Base-by-base conservation (phyloP, 2,329 filamentous ascomycete species). In the Acrocalymma vagum region DNA sequence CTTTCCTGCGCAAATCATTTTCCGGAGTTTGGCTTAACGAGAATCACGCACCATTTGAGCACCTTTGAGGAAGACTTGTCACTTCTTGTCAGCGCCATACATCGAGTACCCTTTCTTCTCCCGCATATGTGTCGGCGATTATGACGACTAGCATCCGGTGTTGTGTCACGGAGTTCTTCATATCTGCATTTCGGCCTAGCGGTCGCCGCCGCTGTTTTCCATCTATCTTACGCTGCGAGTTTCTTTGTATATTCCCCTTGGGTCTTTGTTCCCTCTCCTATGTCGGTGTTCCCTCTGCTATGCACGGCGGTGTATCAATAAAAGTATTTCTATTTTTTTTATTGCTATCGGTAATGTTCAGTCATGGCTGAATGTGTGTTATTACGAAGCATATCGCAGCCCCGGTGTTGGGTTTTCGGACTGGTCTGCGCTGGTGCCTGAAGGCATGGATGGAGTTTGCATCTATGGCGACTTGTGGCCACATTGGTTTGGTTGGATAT, bases 251-350 rank as follows among this genome's bases (percentile, higher is more conserved):
- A 23, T 39, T 34, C 30, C 47, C 48, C 40, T 53, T 40, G 43
- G 28, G 30, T 37, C 36, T 53, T 44, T 47, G 36, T 57, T 51
- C 40, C 50, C 46, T 35, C 46, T 53, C 51, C 50, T 53, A 38
- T 51, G 47, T 55, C 31, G 35, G 38, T 30, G 14, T 7, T 25
- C 48, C 40, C 45, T 38, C 28, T 36, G 38, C 37, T 42, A 42
- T 28, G 48, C 48, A 41, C 35, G 47, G 48, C 51, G 48, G 53
- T 63, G 60, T 62, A 63, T 49, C 50, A 61, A 51, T 53, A 63
- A 63, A 63, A 63, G 60, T 50, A 62, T 55, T 48, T 48, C 48
- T 60, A 55, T 58, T 44, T 47, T 42, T 25, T 51, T 41, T 34
- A 31, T 55, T 18, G 38, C 31, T 43, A 29, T 50, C 16, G 9